These are phyloP conservation scores for Aaosphaeria pasadenensis DNA, from an alignment of 2,329 filamentous ascomycete species.

Conservation along the genomic window DNA sequence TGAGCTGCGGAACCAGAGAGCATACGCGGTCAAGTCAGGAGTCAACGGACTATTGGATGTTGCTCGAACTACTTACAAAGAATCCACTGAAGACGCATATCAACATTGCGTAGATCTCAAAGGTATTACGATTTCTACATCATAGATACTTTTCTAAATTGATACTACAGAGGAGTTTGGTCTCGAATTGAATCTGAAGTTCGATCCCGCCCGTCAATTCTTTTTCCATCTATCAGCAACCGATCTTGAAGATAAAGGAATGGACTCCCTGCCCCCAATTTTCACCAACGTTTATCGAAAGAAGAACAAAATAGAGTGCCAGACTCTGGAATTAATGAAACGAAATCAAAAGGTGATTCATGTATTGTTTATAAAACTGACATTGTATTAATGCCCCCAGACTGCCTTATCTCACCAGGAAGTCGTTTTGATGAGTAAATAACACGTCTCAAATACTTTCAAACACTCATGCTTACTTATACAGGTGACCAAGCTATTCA, in stretches of 20 bases:
- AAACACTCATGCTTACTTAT: background rate
- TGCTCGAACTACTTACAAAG: slow-evolving; percentile 83
- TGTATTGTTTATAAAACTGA: background rate
- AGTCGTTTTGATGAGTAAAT: slow-evolving; percentile 69
- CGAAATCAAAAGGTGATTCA: slow-evolving; percentile 53
- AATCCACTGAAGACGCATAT: slow-evolving; percentile 75
- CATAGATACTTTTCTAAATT: background rate
- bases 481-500: slow-evolving; percentile 67
- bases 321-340: slow-evolving; percentile 81
- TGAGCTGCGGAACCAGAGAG: slow-evolving; percentile 84
- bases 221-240: slow-evolving; percentile 65
- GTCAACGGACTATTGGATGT: slow-evolving; percentile 86
- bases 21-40: slow-evolving; percentile 84
- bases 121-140: slow-evolving; percentile 43
- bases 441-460: background rate
- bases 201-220: slow-evolving; percentile 74
- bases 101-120: slow-evolving; percentile 67
- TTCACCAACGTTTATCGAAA: slow-evolving; percentile 76
- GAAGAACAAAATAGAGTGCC: slow-evolving; percentile 78
- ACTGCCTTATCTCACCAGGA: slow-evolving; percentile 81
- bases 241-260: slow-evolving; percentile 58
- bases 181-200: slow-evolving; percentile 66
- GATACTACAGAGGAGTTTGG: slow-evolving; percentile 45
- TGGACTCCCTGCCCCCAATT: slow-evolving; percentile 54
- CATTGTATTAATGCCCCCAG: slow-evolving; percentile 17